These are phyloP conservation scores for Chalciporus piperatus DNA, from an alignment of 768 basidiomycete species.

Conservation along the genomic window DNA sequence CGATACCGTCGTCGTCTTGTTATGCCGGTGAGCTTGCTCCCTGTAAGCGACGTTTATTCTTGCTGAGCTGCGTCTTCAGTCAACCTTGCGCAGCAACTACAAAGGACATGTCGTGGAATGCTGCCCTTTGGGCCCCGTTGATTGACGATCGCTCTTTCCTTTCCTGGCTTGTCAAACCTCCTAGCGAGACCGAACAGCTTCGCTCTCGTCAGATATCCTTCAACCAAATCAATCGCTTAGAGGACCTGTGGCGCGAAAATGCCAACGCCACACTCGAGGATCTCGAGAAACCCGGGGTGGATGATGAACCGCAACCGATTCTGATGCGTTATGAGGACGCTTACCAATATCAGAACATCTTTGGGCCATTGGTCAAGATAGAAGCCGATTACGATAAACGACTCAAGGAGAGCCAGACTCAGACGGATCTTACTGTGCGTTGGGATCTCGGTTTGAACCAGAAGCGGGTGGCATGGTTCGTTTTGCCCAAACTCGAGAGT, in stretches of 20 bases:
- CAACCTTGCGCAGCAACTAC: conserved; percentile 98
- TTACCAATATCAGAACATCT: conserved; percentile 99
- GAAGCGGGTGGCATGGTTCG: conserved; percentile 98
- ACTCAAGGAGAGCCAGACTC: conserved; percentile 97
- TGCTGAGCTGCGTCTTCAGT: conserved; percentile 37
- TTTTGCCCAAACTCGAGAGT: conserved; percentile 93
- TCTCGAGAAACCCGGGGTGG: conserved; percentile 94
- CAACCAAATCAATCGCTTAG: conserved; percentile 93
- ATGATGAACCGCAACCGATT: conserved; percentile 95
- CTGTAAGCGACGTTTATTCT: background rate
- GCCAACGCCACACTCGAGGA: conserved; percentile 93
- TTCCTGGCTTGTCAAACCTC: conserved; percentile 98
- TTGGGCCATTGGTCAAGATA: conserved; percentile 98
- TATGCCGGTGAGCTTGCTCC: conserved; percentile 72
- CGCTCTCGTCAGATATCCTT: conserved; percentile 97
- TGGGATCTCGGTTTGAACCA: conserved; percentile 99
- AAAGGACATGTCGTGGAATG: conserved; percentile 99
- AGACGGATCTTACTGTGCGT: conserved; percentile 91
- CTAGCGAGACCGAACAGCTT: conserved; percentile 93
- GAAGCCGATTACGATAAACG: conserved; percentile 99
- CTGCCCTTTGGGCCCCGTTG: conserved; percentile 94
- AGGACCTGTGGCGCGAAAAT: conserved; percentile 98
- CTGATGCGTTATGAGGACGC: conserved; percentile 94
- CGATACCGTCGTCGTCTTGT: conserved; percentile 95
- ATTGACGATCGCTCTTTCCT: conserved; percentile 98